phyloP scores from a whole-genome alignment of 2,329 filamentous ascomycete genomes.

The Claviceps arundinis region DNA sequence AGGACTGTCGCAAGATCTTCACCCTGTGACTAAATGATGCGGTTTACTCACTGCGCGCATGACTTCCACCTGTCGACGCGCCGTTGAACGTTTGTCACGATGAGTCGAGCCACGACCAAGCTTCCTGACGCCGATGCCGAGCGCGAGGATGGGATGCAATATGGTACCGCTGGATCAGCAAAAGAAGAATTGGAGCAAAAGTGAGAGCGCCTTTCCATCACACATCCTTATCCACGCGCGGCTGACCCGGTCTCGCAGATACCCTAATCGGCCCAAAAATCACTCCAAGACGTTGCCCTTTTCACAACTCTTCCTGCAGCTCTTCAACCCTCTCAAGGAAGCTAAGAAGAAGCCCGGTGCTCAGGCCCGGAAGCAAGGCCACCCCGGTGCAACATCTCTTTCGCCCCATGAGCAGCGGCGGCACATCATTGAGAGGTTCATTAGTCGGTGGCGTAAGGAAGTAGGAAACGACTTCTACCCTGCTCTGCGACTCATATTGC shows the following conservation, averaged over 20 bases:
- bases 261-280: constrained; percentile 72
- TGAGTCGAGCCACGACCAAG: constrained; percentile 9
- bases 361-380: constrained; percentile 42
- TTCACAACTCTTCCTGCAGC: constrained; percentile 57
- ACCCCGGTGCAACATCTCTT: constrained; percentile 42
- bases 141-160: constrained; percentile 40
- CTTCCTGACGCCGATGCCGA: constrained; percentile 26
- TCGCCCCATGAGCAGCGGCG: constrained; percentile 67
- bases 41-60: background rate
- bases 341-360: constrained; percentile 62
- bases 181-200: constrained; percentile 32
- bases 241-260: constrained; percentile 33
- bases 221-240: background rate
- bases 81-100: background rate
- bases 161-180: constrained; percentile 25
- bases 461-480: constrained; percentile 91
- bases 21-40: background rate
- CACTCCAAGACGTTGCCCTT: constrained; percentile 69
- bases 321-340: constrained; percentile 72
- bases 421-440: constrained; percentile 74
- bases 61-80: background rate
- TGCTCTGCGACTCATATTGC: constrained; percentile 78
- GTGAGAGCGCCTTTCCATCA: constrained; percentile 13
- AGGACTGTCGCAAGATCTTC: no score
- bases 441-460: constrained; percentile 72